phyloP scores from a whole-genome alignment of 345 rosid species.

The Brassica rapa region DNA sequence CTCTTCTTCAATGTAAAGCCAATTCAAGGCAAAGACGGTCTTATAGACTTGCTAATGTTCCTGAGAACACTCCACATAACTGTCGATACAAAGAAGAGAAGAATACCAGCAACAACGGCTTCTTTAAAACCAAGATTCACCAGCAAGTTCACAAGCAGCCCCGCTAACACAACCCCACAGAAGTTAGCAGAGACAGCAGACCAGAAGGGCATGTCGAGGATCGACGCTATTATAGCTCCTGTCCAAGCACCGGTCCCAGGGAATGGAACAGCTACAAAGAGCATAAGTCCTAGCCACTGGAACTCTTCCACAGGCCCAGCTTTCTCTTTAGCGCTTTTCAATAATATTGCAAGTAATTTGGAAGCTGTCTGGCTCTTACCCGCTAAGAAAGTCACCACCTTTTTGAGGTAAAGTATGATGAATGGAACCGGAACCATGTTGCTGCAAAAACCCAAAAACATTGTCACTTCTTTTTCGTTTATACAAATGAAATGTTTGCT shows the following conservation, averaged over 20 bases:
- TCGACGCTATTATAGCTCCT: constrained; percentile 81
- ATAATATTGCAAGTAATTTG: constrained; percentile 57
- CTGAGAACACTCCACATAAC: constrained; percentile 87
- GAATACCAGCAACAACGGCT: constrained; percentile 64
- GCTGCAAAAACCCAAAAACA: constrained; percentile 46
- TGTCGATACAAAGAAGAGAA: constrained; percentile 69
- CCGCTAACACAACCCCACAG: constrained; percentile 77
- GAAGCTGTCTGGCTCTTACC: constrained; percentile 64
- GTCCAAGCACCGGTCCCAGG: constrained; percentile 99
- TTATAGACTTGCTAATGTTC: constrained; percentile 55
- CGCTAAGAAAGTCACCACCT: constrained; percentile 63
- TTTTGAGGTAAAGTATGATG: constrained; percentile 75
- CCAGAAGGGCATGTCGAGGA: constrained; percentile 95
- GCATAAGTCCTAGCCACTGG: constrained; percentile 93
- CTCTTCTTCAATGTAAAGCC: too few relatives aligned
- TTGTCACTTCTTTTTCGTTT: not conserved
- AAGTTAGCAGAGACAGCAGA: constrained; percentile 75
- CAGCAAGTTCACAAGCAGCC: constrained; percentile 77
- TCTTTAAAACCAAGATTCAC: constrained; percentile 83
- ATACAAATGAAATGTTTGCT: not conserved
- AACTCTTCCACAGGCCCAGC: constrained; percentile 93
- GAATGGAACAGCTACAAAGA: constrained; percentile 93
- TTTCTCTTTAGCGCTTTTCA: constrained; percentile 70
- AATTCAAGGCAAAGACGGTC: constrained; percentile 39
- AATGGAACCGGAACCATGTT: constrained; percentile 97